These are phyloP conservation scores for Prinsepia uniflora DNA, from an alignment of 306 rosid genomes.

Conservation along the genomic window DNA sequence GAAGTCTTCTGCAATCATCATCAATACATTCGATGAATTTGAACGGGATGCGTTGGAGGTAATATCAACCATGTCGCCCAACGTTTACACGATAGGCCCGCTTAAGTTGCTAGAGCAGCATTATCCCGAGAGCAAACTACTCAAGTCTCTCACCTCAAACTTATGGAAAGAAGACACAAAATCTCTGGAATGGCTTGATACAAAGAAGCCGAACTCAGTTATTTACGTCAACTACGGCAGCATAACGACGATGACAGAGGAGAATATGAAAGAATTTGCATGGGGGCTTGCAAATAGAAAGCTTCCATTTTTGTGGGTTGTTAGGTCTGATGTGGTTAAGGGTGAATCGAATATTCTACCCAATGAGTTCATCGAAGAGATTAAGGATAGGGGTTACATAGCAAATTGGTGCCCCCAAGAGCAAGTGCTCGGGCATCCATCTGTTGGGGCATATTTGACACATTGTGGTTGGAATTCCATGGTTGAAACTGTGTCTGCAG, in stretches of 20 bases:
- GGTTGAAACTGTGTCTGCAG: conserved; percentile 30
- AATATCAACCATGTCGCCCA: conserved; percentile 32
- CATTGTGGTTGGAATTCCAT: conserved; percentile 60
- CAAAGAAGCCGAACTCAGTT: conserved; percentile 35
- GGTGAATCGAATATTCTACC: conserved; percentile 28
- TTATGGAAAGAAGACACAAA: conserved; percentile 41
- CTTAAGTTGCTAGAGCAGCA: conserved; percentile 30
- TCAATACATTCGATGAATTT: conserved; percentile 37
- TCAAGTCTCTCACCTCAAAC: conserved; percentile 28
- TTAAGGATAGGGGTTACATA: conserved; percentile 34
- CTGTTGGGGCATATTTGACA: conserved; percentile 38
- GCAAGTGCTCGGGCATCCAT: conserved; percentile 39
- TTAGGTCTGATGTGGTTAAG: conserved; percentile 42
- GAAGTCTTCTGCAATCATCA: conserved; percentile 28
- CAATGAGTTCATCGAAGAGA: conserved; percentile 31
- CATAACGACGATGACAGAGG: conserved; percentile 31
- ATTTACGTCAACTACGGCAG: conserved; percentile 45
- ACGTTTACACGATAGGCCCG: conserved; percentile 42
- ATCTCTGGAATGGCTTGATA: conserved; percentile 37
- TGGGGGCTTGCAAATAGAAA: conserved; percentile 49
- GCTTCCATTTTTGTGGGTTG: conserved; percentile 38
- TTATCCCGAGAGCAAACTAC: conserved; percentile 10
- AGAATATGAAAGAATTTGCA: conserved; percentile 39
- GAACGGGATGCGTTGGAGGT: conserved; percentile 39
- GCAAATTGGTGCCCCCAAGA: conserved; percentile 46